Evolutionary conservation across 2,329 filamentous ascomycete genomes (phyloP).

Genomic region (Fonsecaea pedrosoi): DNA sequence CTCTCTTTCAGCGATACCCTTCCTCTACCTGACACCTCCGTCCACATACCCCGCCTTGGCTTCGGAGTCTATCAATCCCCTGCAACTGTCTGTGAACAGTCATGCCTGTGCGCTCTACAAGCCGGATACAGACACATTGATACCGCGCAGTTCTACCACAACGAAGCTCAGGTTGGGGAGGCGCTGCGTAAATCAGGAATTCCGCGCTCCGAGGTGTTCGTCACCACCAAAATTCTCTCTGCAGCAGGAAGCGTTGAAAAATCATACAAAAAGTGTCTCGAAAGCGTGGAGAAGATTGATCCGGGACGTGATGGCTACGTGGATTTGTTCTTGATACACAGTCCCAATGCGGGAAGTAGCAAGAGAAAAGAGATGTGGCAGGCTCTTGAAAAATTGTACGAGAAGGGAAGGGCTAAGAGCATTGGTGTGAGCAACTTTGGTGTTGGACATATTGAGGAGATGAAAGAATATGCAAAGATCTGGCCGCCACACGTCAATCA

Average conservation of each 20-base stretch:
- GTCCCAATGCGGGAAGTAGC: conserved; percentile 61
- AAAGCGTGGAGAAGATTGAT: conserved; percentile 69
- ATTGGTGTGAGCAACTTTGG: conserved; percentile 79
- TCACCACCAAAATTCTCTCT: conserved; percentile 73
- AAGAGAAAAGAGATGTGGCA: conserved; percentile 69
- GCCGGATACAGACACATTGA: conserved; percentile 64
- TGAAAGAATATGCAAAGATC: conserved; percentile 68
- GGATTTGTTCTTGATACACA: conserved; percentile 75
- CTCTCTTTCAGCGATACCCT: conserved; percentile 57
- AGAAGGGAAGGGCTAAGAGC: conserved; percentile 65
- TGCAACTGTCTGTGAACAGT: conserved; percentile 61
- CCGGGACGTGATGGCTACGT: conserved; percentile 65
- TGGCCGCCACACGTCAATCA: conserved; percentile 78
- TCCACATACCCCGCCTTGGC: conserved; percentile 69
- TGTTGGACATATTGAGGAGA: conserved; percentile 70
- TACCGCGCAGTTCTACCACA: conserved; percentile 71
- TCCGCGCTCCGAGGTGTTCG: conserved; percentile 65
- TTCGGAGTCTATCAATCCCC: conserved; percentile 74
- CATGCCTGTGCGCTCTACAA: conserved; percentile 64
- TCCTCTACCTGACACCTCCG: conserved; percentile 57
- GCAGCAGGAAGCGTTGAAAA: conserved; percentile 61
- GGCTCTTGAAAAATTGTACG: conserved; percentile 67
- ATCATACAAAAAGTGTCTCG: conserved; percentile 65
- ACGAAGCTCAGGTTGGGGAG: conserved; percentile 70
- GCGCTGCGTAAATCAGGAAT: conserved; percentile 66